phyloP scores from a whole-genome alignment of 805 yeast species.

The Yamadazyma laniorum region DNA sequence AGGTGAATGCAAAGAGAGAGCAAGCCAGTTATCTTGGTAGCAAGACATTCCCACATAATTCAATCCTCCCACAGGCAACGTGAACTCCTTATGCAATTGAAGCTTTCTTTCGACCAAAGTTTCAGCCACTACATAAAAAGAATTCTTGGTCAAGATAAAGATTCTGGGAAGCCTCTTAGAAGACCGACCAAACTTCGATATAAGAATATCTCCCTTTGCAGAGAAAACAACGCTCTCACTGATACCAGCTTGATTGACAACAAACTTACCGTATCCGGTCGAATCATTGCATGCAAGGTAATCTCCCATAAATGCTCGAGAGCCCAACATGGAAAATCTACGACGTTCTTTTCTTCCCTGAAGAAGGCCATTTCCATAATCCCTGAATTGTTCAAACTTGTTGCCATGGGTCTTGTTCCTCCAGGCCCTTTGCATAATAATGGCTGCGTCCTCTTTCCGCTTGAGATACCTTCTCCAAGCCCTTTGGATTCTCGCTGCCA shows the following conservation, averaged over 20 bases:
- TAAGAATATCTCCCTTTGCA: slow-evolving; percentile 73
- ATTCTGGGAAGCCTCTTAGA: slow-evolving; percentile 74
- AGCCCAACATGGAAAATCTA: slow-evolving; percentile 80
- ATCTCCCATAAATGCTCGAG: slow-evolving; percentile 91
- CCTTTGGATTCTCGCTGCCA: slow-evolving; percentile 96
- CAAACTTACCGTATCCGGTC: slow-evolving; percentile 68
- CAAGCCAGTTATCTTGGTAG: slow-evolving; percentile 91
- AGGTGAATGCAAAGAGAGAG: slow-evolving; percentile 50
- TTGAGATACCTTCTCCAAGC: slow-evolving; percentile 88
- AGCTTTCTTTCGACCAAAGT: slow-evolving; percentile 58
- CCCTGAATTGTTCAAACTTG: slow-evolving; percentile 80
- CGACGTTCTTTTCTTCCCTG: slow-evolving; percentile 85
- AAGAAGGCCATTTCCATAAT: slow-evolving; percentile 71
- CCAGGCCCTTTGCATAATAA: slow-evolving; percentile 77
- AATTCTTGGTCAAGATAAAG: slow-evolving; percentile 62
- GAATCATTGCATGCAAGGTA: slow-evolving; percentile 80
- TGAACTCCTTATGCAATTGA: slow-evolving; percentile 58
- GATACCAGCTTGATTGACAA: slow-evolving; percentile 68
- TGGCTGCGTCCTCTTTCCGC: slow-evolving; percentile 84
- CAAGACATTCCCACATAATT: slow-evolving; percentile 65
- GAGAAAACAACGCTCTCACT: slow-evolving; percentile 74
- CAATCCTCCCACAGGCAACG: slow-evolving; percentile 59
- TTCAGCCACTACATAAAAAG: slow-evolving; percentile 72
- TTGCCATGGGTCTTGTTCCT: slow-evolving; percentile 78
- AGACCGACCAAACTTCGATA: slow-evolving; percentile 89